Conservation (phyloP, 2,329 filamentous ascomycete genomes). For the Colletotrichum somersetense region DNA sequence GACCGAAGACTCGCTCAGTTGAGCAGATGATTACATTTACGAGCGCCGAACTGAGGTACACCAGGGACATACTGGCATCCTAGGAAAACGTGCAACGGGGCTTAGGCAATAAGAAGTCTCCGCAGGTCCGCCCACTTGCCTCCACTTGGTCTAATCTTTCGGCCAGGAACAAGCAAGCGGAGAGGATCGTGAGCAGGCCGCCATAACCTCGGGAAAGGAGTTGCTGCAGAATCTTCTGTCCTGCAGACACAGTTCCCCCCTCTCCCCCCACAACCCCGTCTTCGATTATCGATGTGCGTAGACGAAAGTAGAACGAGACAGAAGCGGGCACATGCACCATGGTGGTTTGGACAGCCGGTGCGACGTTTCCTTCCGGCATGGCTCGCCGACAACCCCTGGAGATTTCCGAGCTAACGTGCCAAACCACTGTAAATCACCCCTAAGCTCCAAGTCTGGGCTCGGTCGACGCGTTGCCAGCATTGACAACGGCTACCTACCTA, state of each 20-base stretch:
- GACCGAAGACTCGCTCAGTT: neutral
- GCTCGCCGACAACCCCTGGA: conserved; percentile 2
- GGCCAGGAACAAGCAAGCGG: conserved; percentile 35
- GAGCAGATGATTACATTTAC: neutral
- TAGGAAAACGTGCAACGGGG: conserved; percentile 8
- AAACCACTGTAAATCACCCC: neutral
- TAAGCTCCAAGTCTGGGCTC: neutral
- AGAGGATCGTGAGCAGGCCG: conserved; percentile 24
- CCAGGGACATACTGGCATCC: neutral
- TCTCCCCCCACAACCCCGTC: conserved; percentile 36
- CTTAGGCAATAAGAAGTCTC: conserved; percentile 1
- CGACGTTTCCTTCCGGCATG: conserved; percentile 5
- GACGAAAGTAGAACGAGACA: conserved; percentile 28
- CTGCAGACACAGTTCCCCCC: conserved; percentile 27
- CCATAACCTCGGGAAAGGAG: conserved; percentile 37
- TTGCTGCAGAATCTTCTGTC: conserved; percentile 40
- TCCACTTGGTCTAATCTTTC: conserved; percentile 30
- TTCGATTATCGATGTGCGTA: conserved; percentile 31
- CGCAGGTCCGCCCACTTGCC: conserved; percentile 29
- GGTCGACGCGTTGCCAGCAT: neutral
- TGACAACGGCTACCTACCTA: neutral
- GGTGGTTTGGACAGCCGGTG: conserved; percentile 24
- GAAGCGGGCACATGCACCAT: conserved; percentile 18
- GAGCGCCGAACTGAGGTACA: neutral
- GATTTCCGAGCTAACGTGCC: neutral